phyloP scores from a whole-genome alignment of 1,284 basidiomycete genomes.

The Apiotrichum porosum region DNA sequence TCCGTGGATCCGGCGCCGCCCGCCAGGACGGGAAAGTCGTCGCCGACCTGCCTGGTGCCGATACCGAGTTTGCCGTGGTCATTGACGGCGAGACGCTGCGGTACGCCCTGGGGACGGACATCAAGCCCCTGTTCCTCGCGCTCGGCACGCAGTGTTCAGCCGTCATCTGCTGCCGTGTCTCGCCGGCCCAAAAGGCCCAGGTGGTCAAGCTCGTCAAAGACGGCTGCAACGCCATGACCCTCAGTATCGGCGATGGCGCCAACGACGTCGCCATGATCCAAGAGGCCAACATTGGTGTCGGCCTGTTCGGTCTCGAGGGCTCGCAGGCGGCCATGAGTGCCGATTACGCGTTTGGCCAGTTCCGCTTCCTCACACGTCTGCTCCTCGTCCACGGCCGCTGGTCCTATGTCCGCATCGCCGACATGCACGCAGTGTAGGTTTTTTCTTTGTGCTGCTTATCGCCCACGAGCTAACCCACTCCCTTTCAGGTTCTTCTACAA shows the following conservation, averaged over 20 bases:
- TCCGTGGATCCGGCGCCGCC: constrained; percentile 52
- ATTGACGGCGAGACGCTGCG: constrained; percentile 92
- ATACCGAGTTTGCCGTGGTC: constrained; percentile 71
- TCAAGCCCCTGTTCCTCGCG: constrained; percentile 83
- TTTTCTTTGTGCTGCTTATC: no score
- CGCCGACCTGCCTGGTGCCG: constrained; percentile 38
- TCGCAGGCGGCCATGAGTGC: constrained; percentile 98
- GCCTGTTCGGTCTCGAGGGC: constrained; percentile 88
- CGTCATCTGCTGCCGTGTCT: constrained; percentile 94
- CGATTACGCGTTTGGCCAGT: constrained; percentile 97
- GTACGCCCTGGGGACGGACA: constrained; percentile 68
- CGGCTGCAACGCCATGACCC: constrained; percentile 89
- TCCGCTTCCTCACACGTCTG: constrained; percentile 86
- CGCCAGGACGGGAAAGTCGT: neutral
- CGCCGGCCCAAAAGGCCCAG: constrained; percentile 91
- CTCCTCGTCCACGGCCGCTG: constrained; percentile 92
- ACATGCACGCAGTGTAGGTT: constrained; percentile 78
- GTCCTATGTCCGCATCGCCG: constrained; percentile 94
- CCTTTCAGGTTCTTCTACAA: constrained; percentile 93
- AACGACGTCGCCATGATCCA: constrained; percentile 63
- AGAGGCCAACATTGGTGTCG: constrained; percentile 94
- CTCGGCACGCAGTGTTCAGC: constrained; percentile 94
- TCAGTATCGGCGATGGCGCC: constrained; percentile 88
- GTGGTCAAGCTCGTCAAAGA: constrained; percentile 88
- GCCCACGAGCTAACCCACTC: neutral